Base-by-base conservation (phyloP, 345 rosid species). In the Eutrema heterophyllum region DNA sequence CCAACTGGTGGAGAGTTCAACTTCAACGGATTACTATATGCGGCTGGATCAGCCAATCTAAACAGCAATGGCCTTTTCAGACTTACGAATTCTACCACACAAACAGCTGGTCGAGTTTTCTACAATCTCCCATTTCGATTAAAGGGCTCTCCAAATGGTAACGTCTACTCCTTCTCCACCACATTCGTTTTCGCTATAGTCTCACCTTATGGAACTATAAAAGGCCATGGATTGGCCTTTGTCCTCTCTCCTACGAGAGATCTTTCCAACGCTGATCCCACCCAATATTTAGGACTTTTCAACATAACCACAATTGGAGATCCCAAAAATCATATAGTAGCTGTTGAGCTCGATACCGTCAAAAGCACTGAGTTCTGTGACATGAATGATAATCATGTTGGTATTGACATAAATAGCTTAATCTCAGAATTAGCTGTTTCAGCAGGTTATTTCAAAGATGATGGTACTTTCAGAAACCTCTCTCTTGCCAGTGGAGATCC, bases 401-500 rank as follows among this genome's bases (percentile, higher is more conserved):
- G 90, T 6, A 79, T 89, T 27, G 86, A 89, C 55, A 74, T 87
- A 13, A 85, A 81, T 29, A 69, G 78, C 39, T n/a, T 84, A 56
- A 1, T 0, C 4, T 90, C 97, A 4, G 55, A 16, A 0, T 14
- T 0, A 3, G 77, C 81, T 27, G 5, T 49, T 54, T 1, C 79
- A 2, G 88, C 87, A 0, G 77, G 73, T 2, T 85, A 88, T 64
- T 78, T 61, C 70, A 62, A 46, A 0, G 44, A 56, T n/a, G 77
- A 73, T 29, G 65, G 53, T 61, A 57, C 70, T 32, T 33, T 63
- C 24, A 46, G 0, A 36, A 61, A 12, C 9, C 50, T 85, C 60
- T 14, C n/a, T 13, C 78, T 88, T 14, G 6, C 2, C 0, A 75
- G 83, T 67, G 85, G 83, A 14, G 6, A 70, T 0, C 79, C 80